These are phyloP conservation scores for Dryadomyces quercivorus DNA, from an alignment of 2,329 filamentous ascomycete species.

Conservation along the genomic window DNA sequence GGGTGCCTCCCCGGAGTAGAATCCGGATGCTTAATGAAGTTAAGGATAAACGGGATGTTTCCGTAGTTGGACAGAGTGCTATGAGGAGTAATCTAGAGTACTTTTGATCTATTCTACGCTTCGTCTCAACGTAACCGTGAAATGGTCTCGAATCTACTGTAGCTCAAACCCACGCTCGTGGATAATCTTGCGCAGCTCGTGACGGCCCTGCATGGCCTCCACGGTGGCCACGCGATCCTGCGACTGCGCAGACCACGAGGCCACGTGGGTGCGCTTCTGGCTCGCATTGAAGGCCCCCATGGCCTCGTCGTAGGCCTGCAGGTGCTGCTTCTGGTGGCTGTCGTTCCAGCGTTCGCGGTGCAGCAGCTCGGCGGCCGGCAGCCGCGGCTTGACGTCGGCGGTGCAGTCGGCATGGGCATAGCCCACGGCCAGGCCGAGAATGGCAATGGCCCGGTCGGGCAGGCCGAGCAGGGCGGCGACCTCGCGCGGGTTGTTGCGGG, in stretches of 20 bases:
- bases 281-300: constrained; percentile 16
- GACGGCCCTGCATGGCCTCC: constrained; percentile 17
- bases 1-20: too few species aligned
- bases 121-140: too few species aligned
- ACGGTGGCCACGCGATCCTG: constrained; percentile 17
- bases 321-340: constrained; percentile 10
- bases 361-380: constrained; percentile 16
- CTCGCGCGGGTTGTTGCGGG: constrained; percentile 18
- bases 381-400: constrained; percentile 18
- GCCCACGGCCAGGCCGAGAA: constrained; percentile 20
- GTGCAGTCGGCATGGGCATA: constrained; percentile 13
- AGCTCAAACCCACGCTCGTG: constrained; percentile 16
- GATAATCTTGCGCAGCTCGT: constrained; percentile 15
- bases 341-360: constrained; percentile 17
- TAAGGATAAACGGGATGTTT: too few species aligned
- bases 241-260: constrained; percentile 17
- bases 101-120: too few species aligned
- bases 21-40: too few species aligned
- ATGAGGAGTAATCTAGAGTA: too few species aligned
- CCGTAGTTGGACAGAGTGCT: too few species aligned
- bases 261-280: constrained; percentile 15
- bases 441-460: constrained; percentile 17
- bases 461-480: constrained; percentile 17
- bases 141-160: too few species aligned
- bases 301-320: constrained; percentile 15